A percentile compares a stretch with the other conserved stretches of the same genome.
phyloP scores from a whole-genome alignment of 768 basidiomycete genomes.

The Pisolithus microcarpus region DNA sequence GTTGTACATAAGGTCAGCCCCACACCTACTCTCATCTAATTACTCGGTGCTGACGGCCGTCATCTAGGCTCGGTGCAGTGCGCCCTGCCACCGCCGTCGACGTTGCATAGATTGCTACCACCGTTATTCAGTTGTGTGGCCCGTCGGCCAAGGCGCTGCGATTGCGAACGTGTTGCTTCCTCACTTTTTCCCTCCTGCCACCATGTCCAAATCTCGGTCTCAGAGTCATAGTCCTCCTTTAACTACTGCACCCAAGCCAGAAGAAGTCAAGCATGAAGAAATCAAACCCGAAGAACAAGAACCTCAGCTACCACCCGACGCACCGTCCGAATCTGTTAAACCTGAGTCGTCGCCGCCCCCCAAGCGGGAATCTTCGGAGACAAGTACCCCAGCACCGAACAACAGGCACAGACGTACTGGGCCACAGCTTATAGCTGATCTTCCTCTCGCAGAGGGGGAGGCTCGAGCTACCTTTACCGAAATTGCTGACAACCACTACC shows the following conservation, averaged over 20 bases:
- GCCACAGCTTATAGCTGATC: slow-evolving; percentile 71
- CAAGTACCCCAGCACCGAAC: slow-evolving; percentile 31
- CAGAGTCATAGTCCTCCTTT: slow-evolving; percentile 23
- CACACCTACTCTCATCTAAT: background rate
- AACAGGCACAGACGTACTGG: slow-evolving; percentile 30
- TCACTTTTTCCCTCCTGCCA: slow-evolving; percentile 12
- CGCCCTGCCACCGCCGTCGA: slow-evolving; percentile 10
- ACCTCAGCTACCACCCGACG: slow-evolving; percentile 20
- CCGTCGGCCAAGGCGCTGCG: slow-evolving; percentile 11
- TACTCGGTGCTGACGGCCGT: slow-evolving; percentile 10
- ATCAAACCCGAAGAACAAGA: slow-evolving; percentile 10
- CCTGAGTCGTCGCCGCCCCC: slow-evolving; percentile 26
- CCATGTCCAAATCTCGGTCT: slow-evolving; percentile 25
- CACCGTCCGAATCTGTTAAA: slow-evolving; percentile 18
- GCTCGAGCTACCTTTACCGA: slow-evolving; percentile 69
- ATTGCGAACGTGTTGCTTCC: slow-evolving; percentile 11
- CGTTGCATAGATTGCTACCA: slow-evolving; percentile 13
- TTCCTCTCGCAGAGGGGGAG: slow-evolving; percentile 68
- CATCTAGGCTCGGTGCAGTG: slow-evolving; percentile 8
- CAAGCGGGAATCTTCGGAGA: slow-evolving; percentile 29
- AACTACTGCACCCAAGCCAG: slow-evolving; percentile 3
- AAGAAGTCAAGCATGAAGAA: slow-evolving; percentile 3
- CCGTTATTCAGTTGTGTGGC: slow-evolving; percentile 16
- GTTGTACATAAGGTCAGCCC: background rate
- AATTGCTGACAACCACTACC: slow-evolving; percentile 76